phyloP scores from a whole-genome alignment of 2,329 filamentous ascomycete genomes.

The Beauveria australis region DNA sequence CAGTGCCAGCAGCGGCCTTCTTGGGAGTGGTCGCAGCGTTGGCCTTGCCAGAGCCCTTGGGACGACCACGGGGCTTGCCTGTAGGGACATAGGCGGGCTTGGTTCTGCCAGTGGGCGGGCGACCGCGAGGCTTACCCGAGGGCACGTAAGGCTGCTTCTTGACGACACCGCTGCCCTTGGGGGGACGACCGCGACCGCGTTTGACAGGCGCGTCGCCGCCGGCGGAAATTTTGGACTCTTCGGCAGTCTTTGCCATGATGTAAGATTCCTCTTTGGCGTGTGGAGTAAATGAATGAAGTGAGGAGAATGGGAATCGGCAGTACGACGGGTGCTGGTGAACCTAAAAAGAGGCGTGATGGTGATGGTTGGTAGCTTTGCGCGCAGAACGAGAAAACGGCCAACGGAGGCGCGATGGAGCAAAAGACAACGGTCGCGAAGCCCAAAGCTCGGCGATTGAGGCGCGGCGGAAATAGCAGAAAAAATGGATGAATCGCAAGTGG shows the following conservation, averaged over 20 bases:
- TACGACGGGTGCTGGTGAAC: not conserved
- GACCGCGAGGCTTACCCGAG: slow-evolving; percentile 34
- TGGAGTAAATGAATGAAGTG: not conserved
- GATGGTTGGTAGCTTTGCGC: not conserved
- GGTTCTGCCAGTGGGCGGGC: slow-evolving; percentile 27
- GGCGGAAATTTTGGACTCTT: slow-evolving; percentile 18
- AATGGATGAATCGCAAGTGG: not conserved
- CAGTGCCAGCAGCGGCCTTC: slow-evolving; percentile 11
- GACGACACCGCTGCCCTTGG: slow-evolving; percentile 30
- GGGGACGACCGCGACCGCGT: slow-evolving; percentile 30
- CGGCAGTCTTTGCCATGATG: slow-evolving; percentile 19
- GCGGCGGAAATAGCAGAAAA: not conserved
- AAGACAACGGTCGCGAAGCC: not conserved
- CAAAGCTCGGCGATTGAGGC: not conserved
- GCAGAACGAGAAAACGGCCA: not conserved
- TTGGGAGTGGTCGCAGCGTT: not conserved
- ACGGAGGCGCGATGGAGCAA: not conserved
- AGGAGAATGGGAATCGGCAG: not conserved
- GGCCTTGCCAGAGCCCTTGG: slow-evolving; percentile 30
- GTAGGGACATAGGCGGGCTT: slow-evolving; percentile 28
- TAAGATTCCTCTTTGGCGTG: not conserved
- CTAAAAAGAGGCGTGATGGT: not conserved
- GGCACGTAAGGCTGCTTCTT: slow-evolving; percentile 27
- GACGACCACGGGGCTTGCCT: slow-evolving; percentile 40
- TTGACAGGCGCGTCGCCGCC: slow-evolving; percentile 16